Evolutionary conservation across 192 early-diverging fungal genomes (phyloP).

Genomic region (Backusella parvicylindrica): DNA sequence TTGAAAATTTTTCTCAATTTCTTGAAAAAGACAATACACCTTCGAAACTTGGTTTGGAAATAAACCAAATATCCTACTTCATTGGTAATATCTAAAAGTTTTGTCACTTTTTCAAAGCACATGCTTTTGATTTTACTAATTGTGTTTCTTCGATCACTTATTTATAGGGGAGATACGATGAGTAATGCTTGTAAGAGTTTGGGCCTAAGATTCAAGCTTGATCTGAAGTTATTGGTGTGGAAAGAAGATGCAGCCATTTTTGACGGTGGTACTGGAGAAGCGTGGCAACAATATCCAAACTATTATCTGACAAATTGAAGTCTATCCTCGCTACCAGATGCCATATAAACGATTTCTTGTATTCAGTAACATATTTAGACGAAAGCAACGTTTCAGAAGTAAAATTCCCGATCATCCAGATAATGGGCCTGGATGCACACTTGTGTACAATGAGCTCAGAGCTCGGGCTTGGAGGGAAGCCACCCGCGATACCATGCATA

Average conservation of each 20-base stretch:
- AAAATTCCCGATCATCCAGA: background rate
- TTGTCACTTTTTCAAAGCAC: background rate
- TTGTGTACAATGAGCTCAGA: conserved; percentile 1
- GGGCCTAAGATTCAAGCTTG: background rate
- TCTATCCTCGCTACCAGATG: background rate
- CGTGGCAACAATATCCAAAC: background rate
- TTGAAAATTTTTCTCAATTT: too few species aligned
- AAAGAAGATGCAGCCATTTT: background rate
- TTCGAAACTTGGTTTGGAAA: background rate
- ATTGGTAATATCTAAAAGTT: background rate
- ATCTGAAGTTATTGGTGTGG: background rate
- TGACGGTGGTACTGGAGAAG: background rate
- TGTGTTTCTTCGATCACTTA: too few species aligned
- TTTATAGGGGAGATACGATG: background rate
- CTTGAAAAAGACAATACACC: too few species aligned
- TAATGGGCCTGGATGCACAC: background rate
- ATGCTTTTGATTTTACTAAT: background rate
- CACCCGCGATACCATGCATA: too few species aligned
- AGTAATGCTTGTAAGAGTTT: background rate
- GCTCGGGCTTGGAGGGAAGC: too few species aligned
- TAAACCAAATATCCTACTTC: background rate
- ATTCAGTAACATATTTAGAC: background rate
- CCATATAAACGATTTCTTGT: background rate
- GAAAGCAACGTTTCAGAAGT: background rate
- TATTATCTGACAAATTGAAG: background rate